These are phyloP conservation scores for Leccinum huronense DNA, from an alignment of 1,284 basidiomycete genomes.

Conservation along the genomic window DNA sequence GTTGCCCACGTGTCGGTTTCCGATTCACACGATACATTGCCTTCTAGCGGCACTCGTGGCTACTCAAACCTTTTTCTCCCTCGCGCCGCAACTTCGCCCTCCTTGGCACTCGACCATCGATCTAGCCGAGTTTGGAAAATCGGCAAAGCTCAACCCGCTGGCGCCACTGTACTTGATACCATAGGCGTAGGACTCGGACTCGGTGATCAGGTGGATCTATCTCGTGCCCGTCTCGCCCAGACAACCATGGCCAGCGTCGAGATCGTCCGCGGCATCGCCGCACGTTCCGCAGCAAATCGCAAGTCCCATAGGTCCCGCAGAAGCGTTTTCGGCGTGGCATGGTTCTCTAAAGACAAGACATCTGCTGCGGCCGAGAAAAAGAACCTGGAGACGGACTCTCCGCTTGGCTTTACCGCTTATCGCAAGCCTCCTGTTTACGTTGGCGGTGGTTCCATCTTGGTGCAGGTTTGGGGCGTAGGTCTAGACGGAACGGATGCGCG, in stretches of 20 bases:
- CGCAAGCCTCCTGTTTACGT: slow-evolving; percentile 74
- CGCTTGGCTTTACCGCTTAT: slow-evolving; percentile 61
- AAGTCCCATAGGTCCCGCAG: slow-evolving; percentile 25
- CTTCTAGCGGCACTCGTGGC: slow-evolving; percentile 57
- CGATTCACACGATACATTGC: slow-evolving; percentile 35
- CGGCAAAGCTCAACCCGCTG: slow-evolving; percentile 13
- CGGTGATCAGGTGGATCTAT: slow-evolving; percentile 63
- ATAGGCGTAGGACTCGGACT: slow-evolving; percentile 33
- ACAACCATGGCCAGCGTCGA: slow-evolving; percentile 85
- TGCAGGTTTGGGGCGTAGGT: slow-evolving; percentile 84
- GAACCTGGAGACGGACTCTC: slow-evolving; percentile 30
- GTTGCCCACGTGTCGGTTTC: slow-evolving; percentile 34
- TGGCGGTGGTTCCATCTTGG: slow-evolving; percentile 62
- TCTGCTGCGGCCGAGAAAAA: slow-evolving; percentile 14
- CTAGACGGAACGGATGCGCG: slow-evolving; percentile 70
- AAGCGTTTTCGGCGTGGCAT: slow-evolving; percentile 30
- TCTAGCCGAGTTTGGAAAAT: slow-evolving; percentile 32
- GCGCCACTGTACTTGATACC: slow-evolving; percentile 25
- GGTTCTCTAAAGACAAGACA: slow-evolving; percentile 33
- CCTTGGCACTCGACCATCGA: slow-evolving; percentile 14
- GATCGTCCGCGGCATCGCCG: slow-evolving; percentile 64
- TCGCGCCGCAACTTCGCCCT: slow-evolving; percentile 43
- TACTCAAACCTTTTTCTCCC: slow-evolving; percentile 74
- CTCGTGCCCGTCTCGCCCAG: slow-evolving; percentile 72
- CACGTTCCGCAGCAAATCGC: slow-evolving; percentile 17